phyloP scores from a whole-genome alignment of 1,284 basidiomycete genomes.

The Tilletia setariae region DNA sequence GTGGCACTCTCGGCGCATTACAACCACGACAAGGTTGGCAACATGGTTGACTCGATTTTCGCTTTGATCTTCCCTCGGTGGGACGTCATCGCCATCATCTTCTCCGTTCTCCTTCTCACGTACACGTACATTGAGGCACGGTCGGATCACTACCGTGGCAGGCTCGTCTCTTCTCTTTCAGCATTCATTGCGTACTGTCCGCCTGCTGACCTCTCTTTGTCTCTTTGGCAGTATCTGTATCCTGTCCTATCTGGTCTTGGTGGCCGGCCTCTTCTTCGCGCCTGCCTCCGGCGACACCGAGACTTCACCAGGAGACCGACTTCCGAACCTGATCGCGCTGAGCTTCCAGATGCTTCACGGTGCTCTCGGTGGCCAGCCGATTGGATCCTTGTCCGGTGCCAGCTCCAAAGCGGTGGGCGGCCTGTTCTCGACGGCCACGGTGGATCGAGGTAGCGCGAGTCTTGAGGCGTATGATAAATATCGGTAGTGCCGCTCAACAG shows the following conservation, averaged over 20 bases:
- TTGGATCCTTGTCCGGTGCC: conserved; percentile 17
- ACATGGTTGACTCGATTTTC: conserved; percentile 31
- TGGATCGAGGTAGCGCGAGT: not conserved
- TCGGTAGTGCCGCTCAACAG: too few relatives aligned
- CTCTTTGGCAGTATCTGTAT: conserved; percentile 38
- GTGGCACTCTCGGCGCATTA: conserved; percentile 96
- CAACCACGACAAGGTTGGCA: conserved; percentile 53
- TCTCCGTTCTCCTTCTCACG: conserved; percentile 78
- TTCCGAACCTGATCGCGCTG: not conserved
- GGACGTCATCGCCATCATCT: conserved; percentile 92
- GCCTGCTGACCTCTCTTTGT: not conserved
- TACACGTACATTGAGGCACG: conserved; percentile 99
- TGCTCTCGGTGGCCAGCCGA: conserved; percentile 23
- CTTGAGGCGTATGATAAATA: too few relatives aligned
- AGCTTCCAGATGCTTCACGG: conserved; percentile 25
- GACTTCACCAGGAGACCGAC: conserved; percentile 27
- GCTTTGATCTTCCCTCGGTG: conserved; percentile 90
- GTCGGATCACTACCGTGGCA: conserved; percentile 72
- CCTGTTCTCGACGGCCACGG: not conserved
- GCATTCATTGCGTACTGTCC: not conserved
- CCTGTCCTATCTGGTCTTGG: conserved; percentile 45
- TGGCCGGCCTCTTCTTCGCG: conserved; percentile 52
- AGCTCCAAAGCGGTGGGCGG: conserved; percentile 13
- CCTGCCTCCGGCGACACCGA: conserved; percentile 43
- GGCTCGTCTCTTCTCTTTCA: conserved; percentile 7